Conservation (phyloP, 495 filamentous ascomycete species). For the Ramalina intermedia region DNA sequence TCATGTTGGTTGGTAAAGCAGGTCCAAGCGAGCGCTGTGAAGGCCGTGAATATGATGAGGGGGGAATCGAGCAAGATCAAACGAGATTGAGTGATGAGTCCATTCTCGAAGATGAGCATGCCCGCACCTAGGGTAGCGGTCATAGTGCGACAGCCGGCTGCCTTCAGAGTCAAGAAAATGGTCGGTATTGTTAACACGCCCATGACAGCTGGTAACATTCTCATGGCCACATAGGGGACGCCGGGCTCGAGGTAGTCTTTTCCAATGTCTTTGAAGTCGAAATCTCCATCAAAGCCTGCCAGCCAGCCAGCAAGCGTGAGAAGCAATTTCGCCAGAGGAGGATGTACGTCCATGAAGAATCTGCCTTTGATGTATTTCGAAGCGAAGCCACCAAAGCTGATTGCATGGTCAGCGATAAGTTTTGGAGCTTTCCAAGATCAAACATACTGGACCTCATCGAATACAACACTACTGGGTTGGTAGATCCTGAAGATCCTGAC, state of each 20-base stretch:
- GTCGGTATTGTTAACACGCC: conserved; percentile 76
- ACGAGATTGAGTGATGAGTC: conserved; percentile 82
- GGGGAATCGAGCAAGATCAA: conserved; percentile 94
- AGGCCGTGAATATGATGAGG: conserved; percentile 80
- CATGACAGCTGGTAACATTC: conserved; percentile 75
- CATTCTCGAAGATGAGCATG: conserved; percentile 90
- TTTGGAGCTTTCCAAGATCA: background rate
- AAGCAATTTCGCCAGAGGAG: conserved; percentile 90
- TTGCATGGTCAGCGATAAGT: conserved; percentile 1
- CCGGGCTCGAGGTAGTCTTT: conserved; percentile 93
- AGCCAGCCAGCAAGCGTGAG: conserved; percentile 91
- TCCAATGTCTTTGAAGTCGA: conserved; percentile 99
- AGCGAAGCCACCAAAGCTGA: conserved; percentile 91
- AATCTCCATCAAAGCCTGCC: conserved; percentile 86
- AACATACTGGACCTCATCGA: conserved; percentile 95
- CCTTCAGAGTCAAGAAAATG: conserved; percentile 91
- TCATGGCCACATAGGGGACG: conserved; percentile 96
- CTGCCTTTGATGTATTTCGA: conserved; percentile 96
- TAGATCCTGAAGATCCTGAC: conserved; percentile 93
- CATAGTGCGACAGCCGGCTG: conserved; percentile 70
- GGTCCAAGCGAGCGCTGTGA: conserved; percentile 80
- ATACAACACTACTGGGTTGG: conserved; percentile 90
- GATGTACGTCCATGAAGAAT: conserved; percentile 99
- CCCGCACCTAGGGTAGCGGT: conserved; percentile 70
- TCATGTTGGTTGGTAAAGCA: conserved; percentile 97